Evolutionary conservation across 2,329 filamentous ascomycete species (phyloP).

Genomic region (Fusarium denticulatum): DNA sequence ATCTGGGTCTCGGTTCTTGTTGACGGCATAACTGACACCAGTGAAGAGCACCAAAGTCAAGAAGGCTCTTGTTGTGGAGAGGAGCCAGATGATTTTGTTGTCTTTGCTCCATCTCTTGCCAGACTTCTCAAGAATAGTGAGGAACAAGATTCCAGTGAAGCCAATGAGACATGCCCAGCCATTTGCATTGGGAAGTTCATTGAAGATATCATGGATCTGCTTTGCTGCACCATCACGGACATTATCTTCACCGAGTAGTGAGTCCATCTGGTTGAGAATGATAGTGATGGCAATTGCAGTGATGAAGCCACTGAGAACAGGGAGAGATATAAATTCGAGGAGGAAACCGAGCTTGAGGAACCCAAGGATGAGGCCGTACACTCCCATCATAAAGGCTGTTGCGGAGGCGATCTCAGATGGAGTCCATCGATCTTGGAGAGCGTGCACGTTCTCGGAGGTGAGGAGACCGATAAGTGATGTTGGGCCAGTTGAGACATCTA

Average conservation of each 20-base stretch:
- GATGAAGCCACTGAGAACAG: slow-evolving; percentile 72
- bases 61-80: slow-evolving; percentile 69
- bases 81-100: slow-evolving; percentile 66
- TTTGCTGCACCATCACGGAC: slow-evolving; percentile 63
- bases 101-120: slow-evolving; percentile 68
- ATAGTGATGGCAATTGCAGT: slow-evolving; percentile 74
- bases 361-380: slow-evolving; percentile 68
- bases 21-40: slow-evolving; percentile 70
- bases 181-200: slow-evolving; percentile 64
- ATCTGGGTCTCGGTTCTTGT: slow-evolving; percentile 57
- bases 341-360: slow-evolving; percentile 72
- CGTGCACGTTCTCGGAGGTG: slow-evolving; percentile 67
- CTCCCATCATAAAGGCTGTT: slow-evolving; percentile 70
- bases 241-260: slow-evolving; percentile 64
- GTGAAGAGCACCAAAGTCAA: slow-evolving; percentile 70
- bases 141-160: slow-evolving; percentile 64
- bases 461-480: slow-evolving; percentile 72
- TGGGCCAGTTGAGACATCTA: slow-evolving; percentile 70
- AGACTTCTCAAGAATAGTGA: slow-evolving; percentile 65
- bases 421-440: slow-evolving; percentile 61
- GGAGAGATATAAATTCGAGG: slow-evolving; percentile 72
- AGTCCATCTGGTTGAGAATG: slow-evolving; percentile 70
- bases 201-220: slow-evolving; percentile 68
- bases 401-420: slow-evolving; percentile 68
- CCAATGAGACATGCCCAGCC: slow-evolving; percentile 69